These are phyloP conservation scores for Silene vulgaris DNA, from an alignment of 179 eudicot species.

Conservation along the genomic window DNA sequence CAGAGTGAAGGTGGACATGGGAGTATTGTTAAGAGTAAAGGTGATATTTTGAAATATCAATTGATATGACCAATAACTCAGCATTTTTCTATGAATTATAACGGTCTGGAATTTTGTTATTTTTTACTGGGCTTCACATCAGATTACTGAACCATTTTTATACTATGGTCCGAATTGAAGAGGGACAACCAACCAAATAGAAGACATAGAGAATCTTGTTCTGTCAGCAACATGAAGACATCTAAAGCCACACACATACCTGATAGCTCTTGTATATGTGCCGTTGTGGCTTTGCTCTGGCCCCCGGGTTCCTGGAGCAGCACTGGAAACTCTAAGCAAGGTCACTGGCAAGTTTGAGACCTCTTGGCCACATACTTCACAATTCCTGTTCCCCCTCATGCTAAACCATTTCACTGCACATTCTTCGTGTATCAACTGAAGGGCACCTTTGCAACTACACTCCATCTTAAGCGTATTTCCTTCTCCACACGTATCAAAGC, in stretches of 20 bases:
- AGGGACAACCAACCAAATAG: not conserved
- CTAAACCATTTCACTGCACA: conserved; percentile 91
- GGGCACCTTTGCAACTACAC: conserved; percentile 94
- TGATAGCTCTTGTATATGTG: conserved; percentile 33
- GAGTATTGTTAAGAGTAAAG: not conserved
- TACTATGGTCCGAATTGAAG: not conserved
- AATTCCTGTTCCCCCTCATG: conserved; percentile 57
- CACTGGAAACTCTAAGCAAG: conserved; percentile 55
- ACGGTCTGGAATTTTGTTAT: too few species aligned
- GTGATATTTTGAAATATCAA: not conserved
- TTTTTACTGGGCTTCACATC: not conserved
- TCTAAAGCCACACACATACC: conserved; percentile 33
- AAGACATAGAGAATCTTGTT: not conserved
- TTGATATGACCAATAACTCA: not conserved
- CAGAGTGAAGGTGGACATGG: not conserved
- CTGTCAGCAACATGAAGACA: not conserved
- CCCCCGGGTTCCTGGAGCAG: conserved; percentile 34
- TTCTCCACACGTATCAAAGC: conserved; percentile 72
- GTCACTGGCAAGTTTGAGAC: conserved; percentile 82
- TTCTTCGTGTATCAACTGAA: conserved; percentile 75
- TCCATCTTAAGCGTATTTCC: conserved; percentile 79
- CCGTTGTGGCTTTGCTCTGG: conserved; percentile 34
- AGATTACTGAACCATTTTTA: not conserved
- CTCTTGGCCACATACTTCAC: conserved; percentile 87
- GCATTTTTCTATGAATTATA: not conserved